Conservation (phyloP, 805 yeast genomes). For the Starmerella kuoi region DNA sequence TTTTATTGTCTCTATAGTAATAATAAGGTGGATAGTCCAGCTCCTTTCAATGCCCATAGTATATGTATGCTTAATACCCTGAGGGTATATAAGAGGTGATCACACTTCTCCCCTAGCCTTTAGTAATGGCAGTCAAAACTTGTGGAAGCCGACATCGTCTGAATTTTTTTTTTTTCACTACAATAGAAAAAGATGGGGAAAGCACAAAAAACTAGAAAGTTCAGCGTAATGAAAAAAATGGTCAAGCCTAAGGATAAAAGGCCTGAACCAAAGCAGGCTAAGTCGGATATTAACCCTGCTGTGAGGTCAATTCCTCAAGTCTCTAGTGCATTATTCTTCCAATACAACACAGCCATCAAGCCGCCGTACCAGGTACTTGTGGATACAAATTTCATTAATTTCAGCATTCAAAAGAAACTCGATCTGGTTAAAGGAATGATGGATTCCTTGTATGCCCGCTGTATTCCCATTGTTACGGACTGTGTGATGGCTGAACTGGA, state of each 20-base stretch:
- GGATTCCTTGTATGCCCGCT: slow-evolving; percentile 89
- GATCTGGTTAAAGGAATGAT: slow-evolving; percentile 93
- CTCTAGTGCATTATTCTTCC: slow-evolving; percentile 88
- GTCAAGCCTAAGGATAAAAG: slow-evolving; percentile 62
- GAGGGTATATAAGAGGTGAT: too few species aligned
- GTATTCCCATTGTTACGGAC: slow-evolving; percentile 91
- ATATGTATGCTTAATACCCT: too few species aligned
- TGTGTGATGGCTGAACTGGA: slow-evolving; percentile 98
- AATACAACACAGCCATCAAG: slow-evolving; percentile 81
- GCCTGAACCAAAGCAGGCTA: slow-evolving; percentile 28
- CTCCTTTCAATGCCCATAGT: too few species aligned
- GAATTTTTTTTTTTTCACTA: background rate
- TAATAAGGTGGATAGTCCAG: too few species aligned
- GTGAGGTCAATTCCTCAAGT: slow-evolving; percentile 79
- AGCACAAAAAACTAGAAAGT: slow-evolving; percentile 93
- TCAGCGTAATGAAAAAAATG: slow-evolving; percentile 81
- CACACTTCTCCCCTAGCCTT: too few species aligned
- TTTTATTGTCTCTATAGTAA: too few species aligned
- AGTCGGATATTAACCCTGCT: slow-evolving; percentile 41
- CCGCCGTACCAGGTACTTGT: slow-evolving; percentile 97
- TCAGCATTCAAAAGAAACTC: slow-evolving; percentile 88
- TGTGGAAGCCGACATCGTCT: too few species aligned
- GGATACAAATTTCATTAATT: slow-evolving; percentile 94
- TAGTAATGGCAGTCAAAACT: too few species aligned
- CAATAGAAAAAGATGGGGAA: slow-evolving; percentile 63